Evolutionary conservation across 495 filamentous ascomycete genomes (phyloP), one percentile per base, ranked within the genome.

Genomic region (Penicillium argentinense): DNA sequence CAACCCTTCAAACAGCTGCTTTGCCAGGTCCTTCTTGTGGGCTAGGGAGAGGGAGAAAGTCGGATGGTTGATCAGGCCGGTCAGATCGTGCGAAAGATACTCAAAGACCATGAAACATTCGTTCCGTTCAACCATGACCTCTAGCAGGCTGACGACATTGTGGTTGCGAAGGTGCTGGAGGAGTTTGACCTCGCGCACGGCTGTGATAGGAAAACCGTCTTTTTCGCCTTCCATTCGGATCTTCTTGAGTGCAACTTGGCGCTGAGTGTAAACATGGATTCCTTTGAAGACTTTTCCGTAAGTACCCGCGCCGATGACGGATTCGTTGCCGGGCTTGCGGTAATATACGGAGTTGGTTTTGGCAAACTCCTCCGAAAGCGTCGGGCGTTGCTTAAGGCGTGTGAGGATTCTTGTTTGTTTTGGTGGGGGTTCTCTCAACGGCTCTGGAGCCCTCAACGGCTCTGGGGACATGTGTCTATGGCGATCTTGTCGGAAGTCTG

Each of bases 91-190:
- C 13, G 92, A 92, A 21, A 97, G 81, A 62, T 99, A 99, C 62
- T 99, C 95, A 52, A 99, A 99, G 7, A 99, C 95, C 95, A 99
- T 99, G 70, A 93, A 97, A 67, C 95, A 99, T 64, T 97, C 92
- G 61, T 97, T 97, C 53, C 83, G 84, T 68, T 98, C 95, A 12
- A 97, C 93, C 93, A 98, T 97, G 58, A 97, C 92, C 68, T 98
- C 95, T 46, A 73, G 47, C 36, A 76, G 48, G 37, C 86, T 84
- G 50, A 99, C 91, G 26, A 99, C 83, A 54, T 97, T 97, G 38
- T 80, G 75, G 57, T 95, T 90, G 50, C 86, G 89, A n/a, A 99
- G 76, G 29, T 91, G 92, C 59, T 96, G 90, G 7, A 99, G 83
- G 12, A 99, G 72, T 65, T 96, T 97, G 72, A 99, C 93, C 63